Base-by-base conservation (phyloP, 1,284 basidiomycete species). In the Bjerkandera adusta region DNA sequence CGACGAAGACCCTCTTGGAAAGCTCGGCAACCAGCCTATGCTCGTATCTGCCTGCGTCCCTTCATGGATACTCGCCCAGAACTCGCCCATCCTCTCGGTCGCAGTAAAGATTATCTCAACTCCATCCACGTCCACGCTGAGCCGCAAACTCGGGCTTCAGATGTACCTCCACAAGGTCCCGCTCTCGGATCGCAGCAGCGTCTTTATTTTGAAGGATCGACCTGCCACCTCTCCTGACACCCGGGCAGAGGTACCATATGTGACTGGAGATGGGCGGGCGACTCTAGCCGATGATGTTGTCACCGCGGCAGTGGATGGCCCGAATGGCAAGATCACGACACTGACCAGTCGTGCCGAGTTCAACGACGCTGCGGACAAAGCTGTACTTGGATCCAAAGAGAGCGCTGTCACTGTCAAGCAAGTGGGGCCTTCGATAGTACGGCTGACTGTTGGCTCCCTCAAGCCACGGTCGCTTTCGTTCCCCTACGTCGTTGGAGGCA, bases 401-500 rank as follows among this genome's bases (percentile, higher is more conserved):
- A 46, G 55, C 24, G 30, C 53, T 49, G 47, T 56, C 32, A 29
- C 49, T 47, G 39, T 56, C 30, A n/a, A 8, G 15, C 71, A 72
- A 49, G 32, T 59, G 3, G 69, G 68, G 0, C 57, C 71, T 2
- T 68, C 64, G 46, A 53, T 55, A 2, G 58, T 73, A 45, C 42
- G 52, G 21, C 47, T 73, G 11, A 45, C 50, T 0, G 29, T 73
- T 15, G 64, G 59, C 1, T 7, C 35, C 16, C 44, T 47, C 3
- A 42, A 45, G 16, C 29, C n/a, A 0, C 62, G 69, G 41, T 47
- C 57, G 29, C 45, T 70, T 11, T 27, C 49, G 13, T 71, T 59
- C 49, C 68, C 70, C 11, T 65, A 66, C 42, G 67, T 68, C 4
- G 52, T 73, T 4, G 47, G 57, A 2, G 69, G 63, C 8, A 55